These are phyloP conservation scores for Aaosphaeria arxii DNA, from an alignment of 2,329 filamentous ascomycete genomes.

Conservation along the genomic window DNA sequence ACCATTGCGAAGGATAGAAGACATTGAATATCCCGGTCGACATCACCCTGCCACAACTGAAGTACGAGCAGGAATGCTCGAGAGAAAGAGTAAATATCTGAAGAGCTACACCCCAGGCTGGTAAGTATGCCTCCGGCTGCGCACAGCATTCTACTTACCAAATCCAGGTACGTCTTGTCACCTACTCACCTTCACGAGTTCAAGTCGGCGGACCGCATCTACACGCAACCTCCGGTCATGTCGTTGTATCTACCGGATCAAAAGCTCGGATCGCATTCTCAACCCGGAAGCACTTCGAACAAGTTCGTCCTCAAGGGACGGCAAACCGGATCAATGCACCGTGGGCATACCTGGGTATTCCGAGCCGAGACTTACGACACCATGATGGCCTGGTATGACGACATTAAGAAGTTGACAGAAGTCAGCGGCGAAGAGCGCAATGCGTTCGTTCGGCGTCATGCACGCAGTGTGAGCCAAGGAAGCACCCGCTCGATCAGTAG, in stretches of 20 bases:
- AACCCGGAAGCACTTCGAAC: conserved; percentile 78
- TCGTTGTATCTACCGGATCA: conserved; percentile 93
- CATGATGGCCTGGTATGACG: conserved; percentile 96
- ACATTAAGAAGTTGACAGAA: conserved; percentile 86
- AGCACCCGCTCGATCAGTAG: conserved; percentile 52
- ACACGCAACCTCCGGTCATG: conserved; percentile 84
- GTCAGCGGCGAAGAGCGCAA: conserved; percentile 84
- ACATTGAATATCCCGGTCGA: conserved; percentile 88
- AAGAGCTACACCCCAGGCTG: conserved; percentile 97
- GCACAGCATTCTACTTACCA: background rate
- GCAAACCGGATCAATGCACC: conserved; percentile 89
- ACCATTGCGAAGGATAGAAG: conserved; percentile 72
- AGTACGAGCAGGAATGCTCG: conserved; percentile 84
- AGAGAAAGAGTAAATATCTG: conserved; percentile 97
- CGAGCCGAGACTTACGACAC: conserved; percentile 75
- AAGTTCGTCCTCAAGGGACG: conserved; percentile 98
- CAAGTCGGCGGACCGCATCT: conserved; percentile 91
- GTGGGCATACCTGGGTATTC: conserved; percentile 69
- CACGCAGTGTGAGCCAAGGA: conserved; percentile 69
- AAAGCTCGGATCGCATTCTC: conserved; percentile 89
- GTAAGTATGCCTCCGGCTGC: conserved; percentile 50
- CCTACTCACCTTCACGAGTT: conserved; percentile 98
- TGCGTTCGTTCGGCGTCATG: conserved; percentile 80
- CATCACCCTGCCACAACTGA: conserved; percentile 80
- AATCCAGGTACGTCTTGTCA: conserved; percentile 81